Evolutionary conservation across 352 stramenopile genomes (phyloP), one percentile per base, ranked within the genome.

Genomic region (Phytophthora ohioensis): DNA sequence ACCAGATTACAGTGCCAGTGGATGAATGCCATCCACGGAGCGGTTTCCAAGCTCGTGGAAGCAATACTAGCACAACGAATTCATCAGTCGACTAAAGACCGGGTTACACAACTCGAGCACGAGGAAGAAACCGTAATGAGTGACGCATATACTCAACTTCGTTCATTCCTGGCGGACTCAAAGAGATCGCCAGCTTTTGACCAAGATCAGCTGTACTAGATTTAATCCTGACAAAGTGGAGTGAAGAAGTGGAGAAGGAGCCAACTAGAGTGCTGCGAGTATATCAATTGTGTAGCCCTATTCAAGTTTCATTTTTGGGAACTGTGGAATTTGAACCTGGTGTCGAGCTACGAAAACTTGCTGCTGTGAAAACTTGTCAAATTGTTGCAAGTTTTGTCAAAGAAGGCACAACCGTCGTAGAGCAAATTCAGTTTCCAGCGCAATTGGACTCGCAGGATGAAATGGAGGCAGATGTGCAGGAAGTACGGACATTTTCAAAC

Each of bases 281-380:
- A 41, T 60, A 64, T 17, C 30, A 71, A 5, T 6, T 63, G 11
- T 5, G 11, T 6, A 41, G 11, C 4, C 21, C 43, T 61, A 35
- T 15, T 15, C 13, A 58, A 39, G 11, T 63, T 9, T 45, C 58
- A 1, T 4, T 35, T 9, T 3, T 78, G 31, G 70, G 70, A 13
- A 65, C 12, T n/a, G 12, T 71, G 15, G 61, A 78, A 32, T 55
- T 68, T 58, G 60, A 69, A 30, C 36, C 60, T 2, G 66, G 66
- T 0, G 45, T 47, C 3, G 13, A 71, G 32, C 3, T 78, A 15
- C 27, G 36, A 2, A 54, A 71, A 34, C 11, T 69, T 10, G 45
- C 38, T 6, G 64, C 55, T 3, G 66, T 75, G 47, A 78, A 72
- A 46, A 35, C 31, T 30, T 46, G 21, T 2, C 21, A 52, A 10